Percentiles rank a stretch among this genome's conserved stretches.
phyloP scores from a whole-genome alignment of 768 basidiomycete genomes.

The Tephrocybe sp. region DNA sequence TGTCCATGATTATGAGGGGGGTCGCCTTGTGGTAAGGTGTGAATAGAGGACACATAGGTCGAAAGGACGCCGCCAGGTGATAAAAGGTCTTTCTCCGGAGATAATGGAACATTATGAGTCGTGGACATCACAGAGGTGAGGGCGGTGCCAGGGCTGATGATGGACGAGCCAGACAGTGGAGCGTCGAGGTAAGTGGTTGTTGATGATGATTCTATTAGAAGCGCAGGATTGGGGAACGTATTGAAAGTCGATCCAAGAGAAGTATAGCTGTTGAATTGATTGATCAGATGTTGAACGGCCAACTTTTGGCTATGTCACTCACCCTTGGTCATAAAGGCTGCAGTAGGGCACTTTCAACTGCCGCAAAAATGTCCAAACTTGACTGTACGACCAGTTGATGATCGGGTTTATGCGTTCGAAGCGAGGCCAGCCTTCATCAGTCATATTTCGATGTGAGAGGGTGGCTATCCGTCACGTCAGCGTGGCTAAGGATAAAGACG shows the following conservation, averaged over 20 bases:
- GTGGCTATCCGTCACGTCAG: constrained; percentile 42
- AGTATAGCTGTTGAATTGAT: constrained; percentile 69
- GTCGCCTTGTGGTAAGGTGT: constrained; percentile 18
- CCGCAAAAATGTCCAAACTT: constrained; percentile 87
- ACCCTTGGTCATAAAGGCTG: constrained; percentile 88
- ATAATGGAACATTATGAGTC: constrained; percentile 13
- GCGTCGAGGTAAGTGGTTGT: constrained; percentile 10
- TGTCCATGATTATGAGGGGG: background rate
- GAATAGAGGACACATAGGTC: constrained; percentile 26
- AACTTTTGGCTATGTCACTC: constrained; percentile 25
- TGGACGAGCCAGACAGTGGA: constrained; percentile 22
- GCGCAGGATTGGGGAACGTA: constrained; percentile 89
- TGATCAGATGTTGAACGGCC: background rate
- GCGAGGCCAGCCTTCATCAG: constrained; percentile 85
- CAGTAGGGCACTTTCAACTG: constrained; percentile 82
- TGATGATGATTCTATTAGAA: constrained; percentile 38
- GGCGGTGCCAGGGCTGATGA: constrained; percentile 21
- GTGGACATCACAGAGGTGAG: constrained; percentile 24
- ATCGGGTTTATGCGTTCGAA: constrained; percentile 94
- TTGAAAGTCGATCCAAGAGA: constrained; percentile 95
- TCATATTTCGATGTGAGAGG: constrained; percentile 72
- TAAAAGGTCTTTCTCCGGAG: constrained; percentile 15
- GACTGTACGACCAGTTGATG: constrained; percentile 89
- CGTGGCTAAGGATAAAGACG: background rate
- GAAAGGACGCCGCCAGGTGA: constrained; percentile 29